phyloP scores from a whole-genome alignment of 2,329 filamentous ascomycete species.

The Pleomassaria siparia region DNA sequence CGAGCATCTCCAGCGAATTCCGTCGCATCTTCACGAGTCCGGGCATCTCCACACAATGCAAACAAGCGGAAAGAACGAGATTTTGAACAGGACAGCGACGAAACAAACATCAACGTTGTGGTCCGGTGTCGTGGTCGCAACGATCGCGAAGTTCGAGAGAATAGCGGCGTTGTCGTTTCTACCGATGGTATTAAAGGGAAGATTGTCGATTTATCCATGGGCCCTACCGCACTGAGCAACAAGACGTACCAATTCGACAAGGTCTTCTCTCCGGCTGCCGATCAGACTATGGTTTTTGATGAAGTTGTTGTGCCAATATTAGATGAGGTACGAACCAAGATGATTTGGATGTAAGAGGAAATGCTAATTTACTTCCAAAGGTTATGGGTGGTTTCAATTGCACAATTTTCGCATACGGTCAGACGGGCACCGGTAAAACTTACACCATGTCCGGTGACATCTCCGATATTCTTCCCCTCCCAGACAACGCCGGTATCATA shows the following conservation, averaged over 20 bases:
- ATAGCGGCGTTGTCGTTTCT: constrained; percentile 87
- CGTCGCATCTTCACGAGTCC: constrained; percentile 57
- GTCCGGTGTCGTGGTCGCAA: constrained; percentile 92
- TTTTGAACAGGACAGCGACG: constrained; percentile 73
- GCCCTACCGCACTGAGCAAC: constrained; percentile 86
- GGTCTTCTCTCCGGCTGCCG: constrained; percentile 92
- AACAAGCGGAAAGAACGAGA: constrained; percentile 87
- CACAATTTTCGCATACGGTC: constrained; percentile 97
- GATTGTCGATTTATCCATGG: constrained; percentile 85
- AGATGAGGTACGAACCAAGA: constrained; percentile 67
- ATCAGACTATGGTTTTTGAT: constrained; percentile 92
- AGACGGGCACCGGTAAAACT: constrained; percentile 97
- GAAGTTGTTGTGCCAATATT: constrained; percentile 92
- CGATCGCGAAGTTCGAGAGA: constrained; percentile 89
- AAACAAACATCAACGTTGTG: constrained; percentile 97
- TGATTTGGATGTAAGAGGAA: background rate
- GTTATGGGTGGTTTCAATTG: constrained; percentile 96
- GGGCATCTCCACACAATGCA: constrained; percentile 56
- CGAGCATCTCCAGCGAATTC: constrained; percentile 72
- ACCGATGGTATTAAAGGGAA: constrained; percentile 88
- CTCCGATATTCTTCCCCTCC: constrained; percentile 83
- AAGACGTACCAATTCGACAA: constrained; percentile 97
- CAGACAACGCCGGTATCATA: constrained; percentile 92
- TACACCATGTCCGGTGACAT: constrained; percentile 99
- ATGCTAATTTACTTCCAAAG: constrained; percentile 50